phyloP scores from a whole-genome alignment of 805 yeast species.

The Yarrowia sp. region DNA sequence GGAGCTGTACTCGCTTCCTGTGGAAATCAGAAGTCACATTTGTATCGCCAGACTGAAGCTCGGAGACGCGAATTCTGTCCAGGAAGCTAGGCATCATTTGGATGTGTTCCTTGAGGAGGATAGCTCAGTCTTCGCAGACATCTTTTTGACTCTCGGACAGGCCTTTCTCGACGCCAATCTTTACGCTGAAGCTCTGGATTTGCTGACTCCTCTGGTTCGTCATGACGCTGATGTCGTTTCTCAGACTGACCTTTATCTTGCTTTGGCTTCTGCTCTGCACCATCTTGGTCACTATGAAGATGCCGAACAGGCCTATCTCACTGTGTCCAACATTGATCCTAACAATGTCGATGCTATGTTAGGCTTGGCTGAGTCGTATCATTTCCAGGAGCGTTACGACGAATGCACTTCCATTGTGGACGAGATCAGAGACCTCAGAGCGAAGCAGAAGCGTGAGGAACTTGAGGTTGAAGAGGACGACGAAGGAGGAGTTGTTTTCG shows the following conservation, averaged over 20 bases:
- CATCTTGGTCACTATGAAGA: constrained; percentile 53
- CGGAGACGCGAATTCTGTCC: constrained; percentile 43
- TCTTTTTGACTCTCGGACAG: constrained; percentile 72
- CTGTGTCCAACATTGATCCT: constrained; percentile 42
- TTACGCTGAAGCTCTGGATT: constrained; percentile 72
- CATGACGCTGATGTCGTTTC: constrained; percentile 39
- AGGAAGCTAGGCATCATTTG: constrained; percentile 75
- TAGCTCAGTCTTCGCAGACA: constrained; percentile 64
- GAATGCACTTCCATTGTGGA: constrained; percentile 38
- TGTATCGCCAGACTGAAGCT: constrained; percentile 67
- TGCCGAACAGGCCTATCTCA: constrained; percentile 36
- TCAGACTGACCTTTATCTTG: constrained; percentile 4
- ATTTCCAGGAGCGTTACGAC: constrained; percentile 39
- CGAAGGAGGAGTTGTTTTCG: constrained; percentile 10
- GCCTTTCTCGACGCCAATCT: constrained; percentile 66
- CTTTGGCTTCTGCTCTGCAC: constrained; percentile 61
- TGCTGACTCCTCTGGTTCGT: constrained; percentile 51
- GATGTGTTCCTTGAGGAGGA: constrained; percentile 54
- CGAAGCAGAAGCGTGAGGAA: constrained; percentile 25
- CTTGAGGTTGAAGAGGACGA: neutral
- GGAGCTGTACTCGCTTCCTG: constrained; percentile 55
- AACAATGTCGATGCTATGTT: constrained; percentile 69
- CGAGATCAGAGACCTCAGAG: constrained; percentile 34
- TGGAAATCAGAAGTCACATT: constrained; percentile 81
- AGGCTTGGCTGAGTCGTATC: constrained; percentile 78